These are phyloP conservation scores for Euphorbia schlechtendalii DNA, from an alignment of 441 rosid species.

Conservation along the genomic window DNA sequence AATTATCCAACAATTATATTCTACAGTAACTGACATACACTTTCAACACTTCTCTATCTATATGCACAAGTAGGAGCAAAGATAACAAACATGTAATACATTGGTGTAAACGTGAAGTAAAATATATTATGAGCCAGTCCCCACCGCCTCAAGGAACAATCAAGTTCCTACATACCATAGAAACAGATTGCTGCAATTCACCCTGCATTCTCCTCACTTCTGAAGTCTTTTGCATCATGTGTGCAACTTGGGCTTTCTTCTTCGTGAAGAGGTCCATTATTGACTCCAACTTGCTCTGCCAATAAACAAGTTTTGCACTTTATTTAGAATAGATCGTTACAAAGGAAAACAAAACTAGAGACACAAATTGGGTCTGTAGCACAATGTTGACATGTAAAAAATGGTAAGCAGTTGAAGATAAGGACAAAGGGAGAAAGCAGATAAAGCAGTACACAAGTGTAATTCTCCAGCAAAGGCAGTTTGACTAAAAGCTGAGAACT, in stretches of 20 bases:
- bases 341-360: not conserved
- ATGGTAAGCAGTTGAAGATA: not conserved
- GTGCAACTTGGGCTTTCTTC: slow-evolving; percentile 63
- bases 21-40: not conserved
- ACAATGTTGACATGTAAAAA: slow-evolving; percentile 1
- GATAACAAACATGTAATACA: not conserved
- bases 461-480: not conserved
- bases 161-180: slow-evolving; percentile 45
- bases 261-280: slow-evolving; percentile 40
- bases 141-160: not conserved
- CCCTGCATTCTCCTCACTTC: slow-evolving; percentile 63
- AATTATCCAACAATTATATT: not conserved
- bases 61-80: not conserved
- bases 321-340: slow-evolving; percentile 5
- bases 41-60: not conserved
- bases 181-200: slow-evolving; percentile 42
- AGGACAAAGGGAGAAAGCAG: not conserved
- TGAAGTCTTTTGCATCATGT: slow-evolving; percentile 58
- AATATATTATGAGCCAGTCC: not conserved
- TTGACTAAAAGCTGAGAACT: not conserved
- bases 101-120: not conserved
- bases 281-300: slow-evolving; percentile 49
- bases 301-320: slow-evolving; percentile 17
- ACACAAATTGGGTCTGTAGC: not conserved
- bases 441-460: not conserved